Base-by-base conservation (phyloP, 2,329 filamentous ascomycete genomes). In the Phialophora verrucosa region DNA sequence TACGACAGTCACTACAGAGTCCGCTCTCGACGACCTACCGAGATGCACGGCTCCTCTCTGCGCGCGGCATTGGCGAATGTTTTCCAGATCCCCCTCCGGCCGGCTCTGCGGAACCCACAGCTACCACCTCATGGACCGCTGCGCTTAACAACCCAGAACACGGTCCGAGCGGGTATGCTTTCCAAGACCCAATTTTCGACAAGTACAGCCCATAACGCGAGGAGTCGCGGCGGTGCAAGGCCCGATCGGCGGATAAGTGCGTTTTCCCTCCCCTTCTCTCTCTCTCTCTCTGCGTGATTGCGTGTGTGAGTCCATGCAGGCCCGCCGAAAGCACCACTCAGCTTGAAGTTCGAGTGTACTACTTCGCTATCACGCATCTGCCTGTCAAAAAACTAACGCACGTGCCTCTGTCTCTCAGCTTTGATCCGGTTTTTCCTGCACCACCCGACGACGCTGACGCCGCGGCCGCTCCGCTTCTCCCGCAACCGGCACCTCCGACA, bases 401-500 rank as follows among this genome's bases (percentile, higher is more conserved):
- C 50, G 63, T 70, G 17, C 59, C 55, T 42, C 29, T 66, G 38
- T 60, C 42, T 70, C 31, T 2, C 73, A 88, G 87, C 84, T 42
- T 75, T 87, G 63, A 91, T 91, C 77, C 84, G 88, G 73, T 91
- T 91, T 81, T 87, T 89, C 78, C 86, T 91, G 72, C 80, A 85
- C 74, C 89, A 91, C 78, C 88, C 88, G 1, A 80, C 85, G 32
- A 90, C 87, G 6, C 69, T 73, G 5, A 70, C 66, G 6, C 89
- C 89, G 0, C 87, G 89, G 12, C 93, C 95, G 0, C 87, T 99
- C 71, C 90, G 92, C 74, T 93, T 98, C 86, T 92, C 88, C 49
- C 92, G 94, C 73, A 91, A 90, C 79, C 89, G 95, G 64, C 87
- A 88, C 79, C 88, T 99, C 70, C 91, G 95, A 55, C 95, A 99